phyloP scores from a whole-genome alignment of 2,329 filamentous ascomycete species.

The Phialocephala sp. region DNA sequence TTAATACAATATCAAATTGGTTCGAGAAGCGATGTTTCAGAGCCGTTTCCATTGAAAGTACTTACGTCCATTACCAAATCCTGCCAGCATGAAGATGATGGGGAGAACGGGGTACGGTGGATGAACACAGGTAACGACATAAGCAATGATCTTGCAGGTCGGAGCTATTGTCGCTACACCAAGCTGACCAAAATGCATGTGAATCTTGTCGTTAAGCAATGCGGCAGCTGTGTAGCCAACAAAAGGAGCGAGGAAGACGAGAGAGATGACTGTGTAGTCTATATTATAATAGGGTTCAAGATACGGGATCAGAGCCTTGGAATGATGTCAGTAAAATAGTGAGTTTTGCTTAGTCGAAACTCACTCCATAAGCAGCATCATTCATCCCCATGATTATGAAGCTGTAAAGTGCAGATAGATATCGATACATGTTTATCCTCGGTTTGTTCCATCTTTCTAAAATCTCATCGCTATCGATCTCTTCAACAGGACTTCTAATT shows the following conservation, averaged over 20 bases:
- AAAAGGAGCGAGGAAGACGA: conserved; percentile 71
- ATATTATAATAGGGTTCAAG: conserved; percentile 67
- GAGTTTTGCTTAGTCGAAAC: conserved; percentile 36
- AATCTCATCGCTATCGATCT: not conserved
- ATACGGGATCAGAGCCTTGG: conserved; percentile 53
- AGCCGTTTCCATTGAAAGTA: conserved; percentile 27
- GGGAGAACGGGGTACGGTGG: conserved; percentile 73
- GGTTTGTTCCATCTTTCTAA: conserved; percentile 69
- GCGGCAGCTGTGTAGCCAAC: conserved; percentile 69
- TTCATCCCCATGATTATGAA: conserved; percentile 73
- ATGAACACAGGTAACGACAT: conserved; percentile 60
- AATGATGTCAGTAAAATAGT: conserved; percentile 4
- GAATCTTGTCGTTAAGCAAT: conserved; percentile 61
- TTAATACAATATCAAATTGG: too few relatives aligned
- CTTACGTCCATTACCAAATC: conserved; percentile 71
- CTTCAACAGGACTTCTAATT: conserved; percentile 7
- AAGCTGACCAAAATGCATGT: conserved; percentile 25
- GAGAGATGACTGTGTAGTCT: conserved; percentile 66
- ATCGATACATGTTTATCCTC: conserved; percentile 62
- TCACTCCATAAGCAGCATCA: conserved; percentile 68
- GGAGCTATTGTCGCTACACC: conserved; percentile 60
- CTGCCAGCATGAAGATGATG: conserved; percentile 67
- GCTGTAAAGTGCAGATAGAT: conserved; percentile 62
- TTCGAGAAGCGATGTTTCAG: too few relatives aligned
- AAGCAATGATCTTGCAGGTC: conserved; percentile 29